Evolutionary conservation across 2,329 filamentous ascomycete species (phyloP).

Genomic region (Pseudocercospora macadamiae): DNA sequence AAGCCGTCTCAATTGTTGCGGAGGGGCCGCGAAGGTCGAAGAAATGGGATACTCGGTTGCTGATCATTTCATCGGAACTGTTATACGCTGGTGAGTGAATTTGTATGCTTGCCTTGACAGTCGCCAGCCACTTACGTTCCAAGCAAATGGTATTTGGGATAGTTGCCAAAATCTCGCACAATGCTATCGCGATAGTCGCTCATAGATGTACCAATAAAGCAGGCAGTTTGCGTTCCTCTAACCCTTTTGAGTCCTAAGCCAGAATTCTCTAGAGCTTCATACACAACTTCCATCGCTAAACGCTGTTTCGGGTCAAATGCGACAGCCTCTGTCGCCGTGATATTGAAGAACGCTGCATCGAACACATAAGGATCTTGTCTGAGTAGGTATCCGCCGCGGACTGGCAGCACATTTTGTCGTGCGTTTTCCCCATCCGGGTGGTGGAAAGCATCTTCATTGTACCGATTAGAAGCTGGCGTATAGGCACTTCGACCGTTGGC

Average conservation of each 20-base stretch:
- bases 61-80: conserved; percentile 16
- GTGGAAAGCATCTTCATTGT: neutral
- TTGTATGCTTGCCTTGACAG: no score
- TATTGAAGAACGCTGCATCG: conserved; percentile 24
- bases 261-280: conserved; percentile 25
- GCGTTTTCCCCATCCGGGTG: neutral
- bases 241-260: neutral
- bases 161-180: neutral
- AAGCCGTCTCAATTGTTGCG: conserved; percentile 23
- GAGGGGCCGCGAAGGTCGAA: conserved; percentile 21
- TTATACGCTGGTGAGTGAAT: neutral
- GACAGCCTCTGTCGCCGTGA: conserved; percentile 13
- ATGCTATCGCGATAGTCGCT: conserved; percentile 9
- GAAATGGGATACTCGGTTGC: conserved; percentile 28
- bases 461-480: neutral
- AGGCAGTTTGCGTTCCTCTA: neutral
- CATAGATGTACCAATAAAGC: conserved; percentile 19
- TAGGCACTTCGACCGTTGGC: neutral
- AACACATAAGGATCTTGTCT: conserved; percentile 1
- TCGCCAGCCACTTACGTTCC: no score
- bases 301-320: conserved; percentile 30
- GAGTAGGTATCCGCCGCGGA: neutral
- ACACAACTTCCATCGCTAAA: conserved; percentile 23
- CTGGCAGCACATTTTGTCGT: neutral
- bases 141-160: no score